Evolutionary conservation across 352 stramenopile genomes (phyloP), one percentile per base, ranked within the genome.

Genomic region (Pythium vanterpoolii): DNA sequence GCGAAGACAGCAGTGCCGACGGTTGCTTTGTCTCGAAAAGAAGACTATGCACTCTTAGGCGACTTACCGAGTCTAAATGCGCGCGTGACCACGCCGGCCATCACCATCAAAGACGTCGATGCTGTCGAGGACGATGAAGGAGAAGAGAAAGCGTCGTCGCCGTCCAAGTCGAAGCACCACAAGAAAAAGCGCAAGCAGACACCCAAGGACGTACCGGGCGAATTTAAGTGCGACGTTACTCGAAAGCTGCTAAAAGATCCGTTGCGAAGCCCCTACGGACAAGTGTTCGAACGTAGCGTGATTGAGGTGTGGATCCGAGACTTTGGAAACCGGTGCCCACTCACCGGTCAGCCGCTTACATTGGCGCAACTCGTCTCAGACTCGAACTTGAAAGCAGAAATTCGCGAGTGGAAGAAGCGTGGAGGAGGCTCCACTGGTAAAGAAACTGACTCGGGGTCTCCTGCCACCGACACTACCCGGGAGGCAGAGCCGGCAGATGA

Each of bases 231-330:
- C 60, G 77, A 76, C 0, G 78, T 95, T 24, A 90, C 84, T 13
- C 70, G 76, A 16, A 90, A 91, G 43, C 56, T 93, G 33, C 48
- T 94, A 39, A 78, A 86, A 38, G 65, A 89, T 6, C 80, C 80
- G 3, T 39, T 95, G 56, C 73, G 82, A 30, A 91, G 80, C 52
- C 85, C 85, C 6, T 88, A 80, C 43, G 79, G 85, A 4, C 85
- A 95, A 49, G 74, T 91, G 4, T 92, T 89, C 60, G 82, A 94
- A 57, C 72, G 77, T 8, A 71, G 83, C 26, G 79, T 92, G 19
- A 83, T 95, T 46, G 79, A 95, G 51, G 74, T 75, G 13, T 93
- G 85, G 83, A 89, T 92, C 33, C 76, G 77, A 26, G 80, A 93
- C 59, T 94, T 92, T 62, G 85, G 83, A 43, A 92, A 92, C 44